Evolutionary conservation across 2,329 filamentous ascomycete species (phyloP).

Genomic region (Phyllosticta citribraziliensis): DNA sequence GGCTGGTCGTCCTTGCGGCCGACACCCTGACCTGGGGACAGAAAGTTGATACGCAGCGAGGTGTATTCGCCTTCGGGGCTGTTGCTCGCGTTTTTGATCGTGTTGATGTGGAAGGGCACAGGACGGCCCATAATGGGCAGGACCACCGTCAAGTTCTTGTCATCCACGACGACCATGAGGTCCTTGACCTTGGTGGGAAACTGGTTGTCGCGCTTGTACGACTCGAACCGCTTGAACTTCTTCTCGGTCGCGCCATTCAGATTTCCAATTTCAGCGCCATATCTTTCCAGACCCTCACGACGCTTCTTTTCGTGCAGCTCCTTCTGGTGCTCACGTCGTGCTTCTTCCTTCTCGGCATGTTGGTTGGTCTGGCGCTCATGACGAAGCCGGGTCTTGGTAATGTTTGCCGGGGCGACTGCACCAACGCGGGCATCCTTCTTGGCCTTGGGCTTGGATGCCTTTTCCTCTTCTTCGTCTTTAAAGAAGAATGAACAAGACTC

Average conservation of each 20-base stretch:
- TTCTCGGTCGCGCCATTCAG: conserved; percentile 89
- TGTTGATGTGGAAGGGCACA: conserved; percentile 95
- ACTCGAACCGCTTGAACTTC: conserved; percentile 98
- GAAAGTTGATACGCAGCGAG: conserved; percentile 91
- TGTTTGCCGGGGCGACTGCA: conserved; percentile 87
- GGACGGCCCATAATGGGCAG: conserved; percentile 95
- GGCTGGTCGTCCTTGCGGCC: conserved; percentile 95
- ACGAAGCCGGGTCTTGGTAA: conserved; percentile 84
- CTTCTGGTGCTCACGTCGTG: conserved; percentile 84
- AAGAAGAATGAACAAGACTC: conserved; percentile 98
- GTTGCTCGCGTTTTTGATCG: conserved; percentile 98
- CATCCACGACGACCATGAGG: conserved; percentile 79
- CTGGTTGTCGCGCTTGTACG: conserved; percentile 96
- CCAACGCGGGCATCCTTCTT: conserved; percentile 77
- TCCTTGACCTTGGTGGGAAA: conserved; percentile 75
- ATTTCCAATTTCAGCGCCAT: conserved; percentile 73
- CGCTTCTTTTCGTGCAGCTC: conserved; percentile 83
- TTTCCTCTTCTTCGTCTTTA: conserved; percentile 83
- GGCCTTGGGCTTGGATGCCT: conserved; percentile 74
- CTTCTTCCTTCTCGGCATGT: conserved; percentile 82
- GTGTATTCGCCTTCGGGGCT: conserved; percentile 92
- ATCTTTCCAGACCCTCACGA: conserved; percentile 73
- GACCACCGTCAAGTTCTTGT: conserved; percentile 81
- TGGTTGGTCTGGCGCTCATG: conserved; percentile 82
- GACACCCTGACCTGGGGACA: conserved; percentile 94